A percentile compares a stretch with the other conserved stretches of the same genome.
These are phyloP conservation scores for Rhexocercosporidium sp. DNA, from an alignment of 2,329 filamentous ascomycete genomes.

Conservation along the genomic window DNA sequence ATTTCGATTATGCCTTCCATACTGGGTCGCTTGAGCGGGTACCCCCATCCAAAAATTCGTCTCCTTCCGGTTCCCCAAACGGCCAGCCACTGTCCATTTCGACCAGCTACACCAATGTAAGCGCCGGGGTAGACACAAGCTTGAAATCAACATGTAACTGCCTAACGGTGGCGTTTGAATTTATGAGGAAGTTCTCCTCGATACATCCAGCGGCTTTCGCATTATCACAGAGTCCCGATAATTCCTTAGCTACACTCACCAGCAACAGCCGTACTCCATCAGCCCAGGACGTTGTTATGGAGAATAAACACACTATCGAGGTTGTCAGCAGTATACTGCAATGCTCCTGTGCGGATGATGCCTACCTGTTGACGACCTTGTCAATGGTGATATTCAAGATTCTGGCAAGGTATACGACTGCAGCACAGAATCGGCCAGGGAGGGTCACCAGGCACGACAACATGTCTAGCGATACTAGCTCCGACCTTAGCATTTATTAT, in stretches of 20 bases:
- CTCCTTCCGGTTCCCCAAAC: not conserved
- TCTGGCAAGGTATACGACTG: conserved; percentile 42
- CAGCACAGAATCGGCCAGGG: not conserved
- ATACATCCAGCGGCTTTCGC: conserved; percentile 2
- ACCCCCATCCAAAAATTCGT: not conserved
- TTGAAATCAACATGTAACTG: not conserved
- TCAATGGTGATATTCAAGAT: conserved; percentile 45
- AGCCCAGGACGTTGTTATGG: conserved; percentile 34
- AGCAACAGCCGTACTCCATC: conserved; percentile 3
- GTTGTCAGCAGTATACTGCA: conserved; percentile 41
- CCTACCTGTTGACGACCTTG: conserved; percentile 42
- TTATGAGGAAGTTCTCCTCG: conserved; percentile 5
- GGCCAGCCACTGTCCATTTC: not conserved
- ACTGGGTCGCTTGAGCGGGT: not conserved
- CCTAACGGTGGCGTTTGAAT: not conserved
- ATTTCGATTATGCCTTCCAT: not conserved
- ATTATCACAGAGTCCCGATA: not conserved
- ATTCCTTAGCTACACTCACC: not conserved
- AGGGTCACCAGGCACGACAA: not conserved
- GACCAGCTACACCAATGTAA: not conserved
- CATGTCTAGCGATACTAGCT: not conserved
- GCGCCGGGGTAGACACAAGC: not conserved
- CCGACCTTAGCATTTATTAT: not conserved
- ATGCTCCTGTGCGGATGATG: conserved; percentile 44
- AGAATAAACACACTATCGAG: conserved; percentile 42